phyloP scores from a whole-genome alignment of 495 filamentous ascomycete species.

The Talaromyces proteolyticus region DNA sequence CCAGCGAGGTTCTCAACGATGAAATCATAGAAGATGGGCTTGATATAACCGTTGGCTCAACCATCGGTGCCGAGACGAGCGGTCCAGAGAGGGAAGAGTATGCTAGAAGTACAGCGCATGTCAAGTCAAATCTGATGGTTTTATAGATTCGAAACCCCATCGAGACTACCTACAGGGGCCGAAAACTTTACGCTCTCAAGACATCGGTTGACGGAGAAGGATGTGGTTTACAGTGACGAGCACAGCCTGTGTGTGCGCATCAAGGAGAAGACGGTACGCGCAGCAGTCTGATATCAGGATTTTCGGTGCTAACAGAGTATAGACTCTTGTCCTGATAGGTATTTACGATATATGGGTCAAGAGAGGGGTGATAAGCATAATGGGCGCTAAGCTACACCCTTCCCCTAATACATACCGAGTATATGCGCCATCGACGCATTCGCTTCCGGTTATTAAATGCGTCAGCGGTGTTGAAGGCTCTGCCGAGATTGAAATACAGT shows the following conservation, averaged over 20 bases:
- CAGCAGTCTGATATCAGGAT: background rate
- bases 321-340: conserved; percentile 66
- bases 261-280: conserved; percentile 35
- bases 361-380: conserved; percentile 55
- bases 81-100: conserved; percentile 22
- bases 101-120: background rate
- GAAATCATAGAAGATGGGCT: conserved; percentile 15
- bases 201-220: conserved; percentile 30
- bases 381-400: conserved; percentile 57
- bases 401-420: conserved; percentile 51
- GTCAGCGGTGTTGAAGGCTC: conserved; percentile 38
- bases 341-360: conserved; percentile 67
- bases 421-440: conserved; percentile 70
- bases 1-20: conserved; percentile 2
- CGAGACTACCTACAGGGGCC: conserved; percentile 22
- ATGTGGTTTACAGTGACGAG: conserved; percentile 35
- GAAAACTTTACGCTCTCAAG: conserved; percentile 40
- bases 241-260: conserved; percentile 34
- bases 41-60: conserved; percentile 11
- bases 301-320: background rate
- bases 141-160: conserved; percentile 27
- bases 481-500: conserved; percentile 45
- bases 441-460: conserved; percentile 65
- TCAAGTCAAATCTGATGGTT: conserved; percentile 8
- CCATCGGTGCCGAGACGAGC: conserved; percentile 18